Evolutionary conservation across 2,329 filamentous ascomycete species (phyloP), one percentile per base, ranked within the genome.

Genomic region (Fusarium luffae): DNA sequence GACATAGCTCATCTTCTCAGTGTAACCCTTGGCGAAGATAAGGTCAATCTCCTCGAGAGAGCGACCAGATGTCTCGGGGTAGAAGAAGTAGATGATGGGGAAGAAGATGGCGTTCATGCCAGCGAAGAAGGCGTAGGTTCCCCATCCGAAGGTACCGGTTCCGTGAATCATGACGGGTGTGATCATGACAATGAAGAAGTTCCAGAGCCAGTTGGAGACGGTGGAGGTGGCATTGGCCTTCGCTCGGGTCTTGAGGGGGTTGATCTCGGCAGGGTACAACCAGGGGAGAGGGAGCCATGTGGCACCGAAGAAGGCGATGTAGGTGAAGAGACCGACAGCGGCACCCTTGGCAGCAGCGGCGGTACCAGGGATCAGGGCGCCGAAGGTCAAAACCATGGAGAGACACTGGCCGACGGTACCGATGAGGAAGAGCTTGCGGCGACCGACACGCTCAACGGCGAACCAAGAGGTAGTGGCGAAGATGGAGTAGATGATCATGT

Each of bases 101-200:
- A 86, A 74, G 66, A 86, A 85, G 23, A 79, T 74, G 41, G 82
- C 82, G 76, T 85, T 86, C 71, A 86, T 82, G n/a, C 82, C 80
- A 3, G 85, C 83, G 76, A 85, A 89, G 67, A 82, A 82, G 37
- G 80, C 78, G 5, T 82, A 89, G 1, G 84, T 84, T 41, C 85
- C 85, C 78, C 83, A 89, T 4, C 82, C 81, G 21, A 82, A 81
- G 66, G 80, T 86, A 13, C 78, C 79, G 4, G 81, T 87, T 32
- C 85, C 83, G 54, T 85, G 79, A 13, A 90, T 82, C 40, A 93
- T 93, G 77, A 92, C 92, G 1, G 91, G 90, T 0, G 91, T 93
- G 81, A 93, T 92, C 82, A 93, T 93, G 0, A 88, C 86, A 68
- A 88, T 86, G 70, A 92, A 82, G 81, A 92, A 93, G 78, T 92